Conservation (phyloP, 2,329 filamentous ascomycete species). For the Ophidiomyces ophidiicola region DNA sequence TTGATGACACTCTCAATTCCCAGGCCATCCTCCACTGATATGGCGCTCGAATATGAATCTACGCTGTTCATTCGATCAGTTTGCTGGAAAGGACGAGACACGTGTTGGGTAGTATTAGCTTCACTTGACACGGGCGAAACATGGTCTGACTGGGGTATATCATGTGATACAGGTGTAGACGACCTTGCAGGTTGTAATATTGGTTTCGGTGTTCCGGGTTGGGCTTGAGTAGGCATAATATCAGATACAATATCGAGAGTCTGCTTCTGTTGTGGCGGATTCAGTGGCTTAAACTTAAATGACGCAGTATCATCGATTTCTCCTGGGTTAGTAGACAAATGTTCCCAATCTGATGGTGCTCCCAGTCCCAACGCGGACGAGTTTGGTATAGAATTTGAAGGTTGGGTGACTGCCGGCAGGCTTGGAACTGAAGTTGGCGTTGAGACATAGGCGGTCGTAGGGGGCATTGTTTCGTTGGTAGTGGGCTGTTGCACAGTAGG, state of each 20-base stretch:
- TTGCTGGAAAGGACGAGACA: conserved; percentile 8
- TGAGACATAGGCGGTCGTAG: conserved; percentile 14
- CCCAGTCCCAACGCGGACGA: conserved; percentile 31
- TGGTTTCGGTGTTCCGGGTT: background rate
- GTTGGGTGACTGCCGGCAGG: conserved; percentile 7
- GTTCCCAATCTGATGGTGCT: conserved; percentile 39
- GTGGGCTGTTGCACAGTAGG: conserved; percentile 13
- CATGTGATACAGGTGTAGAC: conserved; percentile 2
- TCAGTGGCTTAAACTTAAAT: conserved; percentile 11
- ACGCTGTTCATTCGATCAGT: conserved; percentile 23
- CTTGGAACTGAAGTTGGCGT: conserved; percentile 20
- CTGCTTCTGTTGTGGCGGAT: conserved; percentile 9
- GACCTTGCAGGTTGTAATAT: background rate
- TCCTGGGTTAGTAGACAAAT: conserved; percentile 27
- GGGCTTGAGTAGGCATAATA: background rate
- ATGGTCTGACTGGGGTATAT: conserved; percentile 1
- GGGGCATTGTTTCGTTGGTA: background rate
- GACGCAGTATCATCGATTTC: conserved; percentile 27
- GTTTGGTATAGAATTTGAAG: conserved; percentile 8
- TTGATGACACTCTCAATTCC: conserved; percentile 36
- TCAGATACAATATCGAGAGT: conserved; percentile 12
- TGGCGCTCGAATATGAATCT: conserved; percentile 20
- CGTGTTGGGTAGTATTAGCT: background rate
- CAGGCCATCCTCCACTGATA: conserved; percentile 19
- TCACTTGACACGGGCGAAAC: background rate